Base-by-base conservation (phyloP, 768 basidiomycete species). In the Boletus subparvulus region DNA sequence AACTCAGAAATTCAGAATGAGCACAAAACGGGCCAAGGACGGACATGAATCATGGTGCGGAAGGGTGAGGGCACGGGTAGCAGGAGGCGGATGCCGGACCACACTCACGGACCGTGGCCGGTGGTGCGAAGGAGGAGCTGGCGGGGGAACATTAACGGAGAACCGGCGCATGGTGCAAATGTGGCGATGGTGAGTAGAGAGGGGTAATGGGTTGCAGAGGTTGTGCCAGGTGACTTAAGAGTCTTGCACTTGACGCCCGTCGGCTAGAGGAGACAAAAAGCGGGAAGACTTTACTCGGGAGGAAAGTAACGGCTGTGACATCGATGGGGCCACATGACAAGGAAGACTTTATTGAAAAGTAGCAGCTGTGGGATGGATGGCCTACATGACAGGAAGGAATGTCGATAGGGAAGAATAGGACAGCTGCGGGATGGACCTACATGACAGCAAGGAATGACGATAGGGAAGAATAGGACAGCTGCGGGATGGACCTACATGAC, bases 111-210 rank as follows among this genome's bases (percentile, higher is more conserved):
- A 16, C 24, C 41, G 62, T 51, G 44, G 21, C n/a, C 47, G 58
- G 43, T 30, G 50, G 45, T 47, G n/a, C 2, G 35, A 13, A 17
- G 21, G 21, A 21, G 21, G 21, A 21, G 32, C 24, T 11, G 17
- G 44, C 3, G 28, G 37, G 19, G 54, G 47, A 9, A 11, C 17
- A 9, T 39, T 49, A 6, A 4, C 4, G 12, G 55, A 56, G 43
- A 39, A 44, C 1, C 44, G 39, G 17, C 36, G 3, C 64, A 64
- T 67, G 7, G 40, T 30, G 47, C 37, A 33, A 28, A 13, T 48
- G 41, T n/a, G 33, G 14, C 19, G 19, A 26, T 16, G 14, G 19
- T 14, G 37, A 26, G n/a, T 13, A 44, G 48, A 30, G 21, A 21
- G 21, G 21, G n/a, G n/a, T 46, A 24, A 40, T 36, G 49, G n/a